Evolutionary conservation across 2,329 filamentous ascomycete species (phyloP), one percentile per base, ranked within the genome.

Genomic region (Sclerotinia sclerotiorum): DNA sequence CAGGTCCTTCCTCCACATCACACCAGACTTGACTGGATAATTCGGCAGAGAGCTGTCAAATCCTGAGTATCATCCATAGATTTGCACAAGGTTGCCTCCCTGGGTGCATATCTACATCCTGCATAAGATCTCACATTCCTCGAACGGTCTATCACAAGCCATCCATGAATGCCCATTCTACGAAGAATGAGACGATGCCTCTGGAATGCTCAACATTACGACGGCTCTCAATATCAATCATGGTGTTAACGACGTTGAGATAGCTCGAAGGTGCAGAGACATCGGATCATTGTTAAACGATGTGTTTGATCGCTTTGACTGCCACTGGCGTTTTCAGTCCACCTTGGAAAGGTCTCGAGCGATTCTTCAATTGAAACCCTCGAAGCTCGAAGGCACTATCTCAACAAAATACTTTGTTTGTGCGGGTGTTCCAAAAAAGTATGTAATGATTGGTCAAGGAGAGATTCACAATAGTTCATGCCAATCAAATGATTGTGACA

Each of bases 61-160:
- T 64, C 3, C 49, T 55, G 49, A 24, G 6, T 15, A 35, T 54
- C 49, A 44, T 65, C n/a, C 49, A 65, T 29, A 42, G 54, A 60
- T 58, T 58, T 58, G 10, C 64, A 66, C 54, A 66, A 48, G 64
- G 64, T 49, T 58, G 15, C 54, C 54, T 35, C 42, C 44, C 54
- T 66, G 19, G 52, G 64, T 65, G 54, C 19, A 66, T 27, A 66
- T 66, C 64, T 58, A 27, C 64, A 66, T 66, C 48, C 32, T 63
- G 60, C 60, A 62, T 62, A 35, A 46, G 11, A 63, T n/a, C 35
- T 44, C 39, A 49, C 64, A 66, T 66, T 66, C 64, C 19, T 39
- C 64, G 49, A 58, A 49, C 42, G 27, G 64, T 58, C 46, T 39
- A 21, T 58, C 29, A 66, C 21, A 39, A 66, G 64, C 52, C 63